Base-by-base conservation (phyloP, 306 rosid species). In the Adenanthera pavonina region DNA sequence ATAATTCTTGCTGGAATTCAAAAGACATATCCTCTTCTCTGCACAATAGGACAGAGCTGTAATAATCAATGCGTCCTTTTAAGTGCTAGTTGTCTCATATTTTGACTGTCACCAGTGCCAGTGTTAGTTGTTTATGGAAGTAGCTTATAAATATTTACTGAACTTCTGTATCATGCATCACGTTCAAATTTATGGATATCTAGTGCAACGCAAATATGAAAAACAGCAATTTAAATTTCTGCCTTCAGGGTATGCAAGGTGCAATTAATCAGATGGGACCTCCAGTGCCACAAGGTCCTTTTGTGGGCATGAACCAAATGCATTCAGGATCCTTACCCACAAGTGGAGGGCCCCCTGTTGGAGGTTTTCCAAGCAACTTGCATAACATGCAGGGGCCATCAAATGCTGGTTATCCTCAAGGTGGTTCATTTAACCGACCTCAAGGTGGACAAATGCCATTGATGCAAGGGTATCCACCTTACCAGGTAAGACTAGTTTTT, bases 381-480 rank as follows among this genome's bases (percentile, higher is more conserved):
- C 92, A 94, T 74, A 92, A 92, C 82, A 90, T 92, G 97, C 99
- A 93, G 82, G 98, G 92, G 19, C 94, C 95, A 46, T 74, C 97
- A 8, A 95, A 86, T 87, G 83, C 90, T 34, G 83, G 85, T 79
- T 95, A 89, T 81, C 89, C 89, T 66, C 98, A 92, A 76, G 92
- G 94, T 76, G 97, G 94, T 83, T 68, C 90, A 54, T 93, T 92
- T 72, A 93, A 88, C 82, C 88, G 98, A 70, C 84, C 90, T 68
- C 99, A 87, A 82, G 91, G 89, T 85, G 97, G 99, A 69, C 99
- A 93, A 87, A 95, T 93, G 89, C 92, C 97, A 49, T 78, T 95
- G 90, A 90, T 90, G 89, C 97, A 89, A 34, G 99, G 99, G 14
- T 95, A 93, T 86, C 91, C 94, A 89, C 98, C 97, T 33, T 95